Evolutionary conservation across 2,329 filamentous ascomycete species (phyloP).

Genomic region (Penicillium sp.): DNA sequence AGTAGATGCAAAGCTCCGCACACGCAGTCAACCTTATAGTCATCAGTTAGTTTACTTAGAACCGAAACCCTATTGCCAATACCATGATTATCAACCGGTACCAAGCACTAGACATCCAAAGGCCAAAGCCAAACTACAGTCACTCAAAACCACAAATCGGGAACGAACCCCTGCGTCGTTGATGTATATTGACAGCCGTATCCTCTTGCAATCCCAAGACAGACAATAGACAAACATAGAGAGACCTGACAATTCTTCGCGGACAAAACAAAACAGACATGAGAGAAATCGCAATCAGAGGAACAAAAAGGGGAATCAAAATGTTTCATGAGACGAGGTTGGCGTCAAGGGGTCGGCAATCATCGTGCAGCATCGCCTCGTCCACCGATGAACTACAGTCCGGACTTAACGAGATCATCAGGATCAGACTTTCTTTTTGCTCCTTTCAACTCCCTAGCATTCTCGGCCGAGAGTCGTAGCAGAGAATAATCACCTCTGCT

Average conservation of each 20-base stretch:
- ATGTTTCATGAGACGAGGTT: slow-evolving; percentile 38
- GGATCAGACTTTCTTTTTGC: slow-evolving; percentile 15
- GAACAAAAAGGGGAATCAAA: slow-evolving; percentile 40
- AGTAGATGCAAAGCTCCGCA: too few relatives aligned
- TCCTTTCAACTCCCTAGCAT: slow-evolving; percentile 6
- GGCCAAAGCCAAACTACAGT: too few relatives aligned
- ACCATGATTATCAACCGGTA: too few relatives aligned
- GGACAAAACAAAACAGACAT: slow-evolving; percentile 12
- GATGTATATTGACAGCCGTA: slow-evolving; percentile 30
- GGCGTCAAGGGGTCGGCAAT: slow-evolving; percentile 30
- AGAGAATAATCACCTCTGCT: too few relatives aligned
- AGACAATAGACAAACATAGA: slow-evolving; percentile 19
- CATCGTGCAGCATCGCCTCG: slow-evolving; percentile 25
- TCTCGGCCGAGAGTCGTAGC: too few relatives aligned
- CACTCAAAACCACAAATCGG: too few relatives aligned
- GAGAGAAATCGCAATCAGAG: slow-evolving; percentile 22
- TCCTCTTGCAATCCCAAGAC: slow-evolving; percentile 22
- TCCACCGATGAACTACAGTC: slow-evolving; percentile 8
- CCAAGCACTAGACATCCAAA: too few relatives aligned
- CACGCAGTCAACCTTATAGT: too few relatives aligned
- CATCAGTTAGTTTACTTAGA: too few relatives aligned
- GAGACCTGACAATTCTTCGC: slow-evolving; percentile 26
- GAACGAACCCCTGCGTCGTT: not conserved
- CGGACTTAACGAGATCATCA: slow-evolving; percentile 10
- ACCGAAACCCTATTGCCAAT: too few relatives aligned